Conservation (phyloP, 2,329 filamentous ascomycete species). For the Bretziella fagacearum region DNA sequence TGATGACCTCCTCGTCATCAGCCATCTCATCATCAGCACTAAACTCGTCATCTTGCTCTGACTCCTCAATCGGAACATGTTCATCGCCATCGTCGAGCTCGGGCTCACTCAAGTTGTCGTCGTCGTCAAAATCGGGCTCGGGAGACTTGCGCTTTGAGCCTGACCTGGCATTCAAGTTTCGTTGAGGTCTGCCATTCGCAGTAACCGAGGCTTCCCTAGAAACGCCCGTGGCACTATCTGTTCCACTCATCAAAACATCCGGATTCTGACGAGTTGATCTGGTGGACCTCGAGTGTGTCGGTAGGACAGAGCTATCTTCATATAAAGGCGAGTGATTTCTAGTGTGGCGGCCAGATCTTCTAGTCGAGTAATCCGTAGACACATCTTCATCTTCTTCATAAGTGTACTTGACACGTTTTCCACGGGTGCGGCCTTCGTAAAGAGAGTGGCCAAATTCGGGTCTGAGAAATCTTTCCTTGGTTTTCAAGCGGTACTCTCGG, state of each 20-base stretch:
- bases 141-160: conserved; percentile 27
- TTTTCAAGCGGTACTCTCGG: conserved; percentile 74
- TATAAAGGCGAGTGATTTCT: conserved; percentile 32
- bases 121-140: conserved; percentile 18
- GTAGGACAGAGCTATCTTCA: not conserved
- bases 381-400: conserved; percentile 73
- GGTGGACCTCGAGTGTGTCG: conserved; percentile 9
- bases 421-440: conserved; percentile 89
- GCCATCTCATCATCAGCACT: conserved; percentile 40
- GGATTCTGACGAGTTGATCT: conserved; percentile 50
- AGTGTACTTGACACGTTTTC: conserved; percentile 92
- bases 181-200: conserved; percentile 31
- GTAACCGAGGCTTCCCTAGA: conserved; percentile 21
- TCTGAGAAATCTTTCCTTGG: conserved; percentile 72
- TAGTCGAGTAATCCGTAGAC: conserved; percentile 41
- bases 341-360: conserved; percentile 61
- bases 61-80: conserved; percentile 40
- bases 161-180: conserved; percentile 33
- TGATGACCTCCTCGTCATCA: conserved; percentile 31
- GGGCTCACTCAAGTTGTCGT: conserved; percentile 51
- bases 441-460: conserved; percentile 81
- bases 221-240: conserved; percentile 23
- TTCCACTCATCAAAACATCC: conserved; percentile 32
- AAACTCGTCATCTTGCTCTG: conserved; percentile 35
- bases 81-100: conserved; percentile 59